Percentiles rank a stretch among this genome's conserved stretches.
Evolutionary conservation across 768 basidiomycete species (phyloP).

Genomic region (Lepiota venenata): DNA sequence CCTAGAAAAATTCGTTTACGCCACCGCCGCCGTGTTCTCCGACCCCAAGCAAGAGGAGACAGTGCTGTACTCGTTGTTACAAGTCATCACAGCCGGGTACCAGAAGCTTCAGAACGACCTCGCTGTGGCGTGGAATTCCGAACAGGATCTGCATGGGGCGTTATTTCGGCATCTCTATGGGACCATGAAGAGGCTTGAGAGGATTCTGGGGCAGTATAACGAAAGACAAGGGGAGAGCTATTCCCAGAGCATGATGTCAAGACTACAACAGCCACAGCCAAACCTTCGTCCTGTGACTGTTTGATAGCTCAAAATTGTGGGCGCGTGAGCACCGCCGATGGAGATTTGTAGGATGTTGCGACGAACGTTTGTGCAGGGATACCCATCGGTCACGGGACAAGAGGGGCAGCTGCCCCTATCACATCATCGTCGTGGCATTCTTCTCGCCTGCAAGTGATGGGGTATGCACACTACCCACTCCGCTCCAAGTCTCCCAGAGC

Average conservation of each 20-base stretch:
- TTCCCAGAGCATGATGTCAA: background rate
- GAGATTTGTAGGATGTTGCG: no score
- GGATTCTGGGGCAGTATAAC: constrained; percentile 5
- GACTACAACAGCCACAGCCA: constrained; percentile 1
- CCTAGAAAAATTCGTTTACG: constrained; percentile 10
- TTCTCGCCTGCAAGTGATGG: no score
- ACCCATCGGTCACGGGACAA: no score
- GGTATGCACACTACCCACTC: no score
- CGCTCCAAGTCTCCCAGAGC: no score
- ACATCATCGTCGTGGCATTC: no score
- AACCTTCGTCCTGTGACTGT: constrained; percentile 6
- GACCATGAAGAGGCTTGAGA: constrained; percentile 10
- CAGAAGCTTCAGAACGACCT: constrained; percentile 7
- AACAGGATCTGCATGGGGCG: constrained; percentile 8
- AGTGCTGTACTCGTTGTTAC: background rate
- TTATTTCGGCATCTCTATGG: constrained; percentile 11
- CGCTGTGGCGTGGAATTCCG: background rate
- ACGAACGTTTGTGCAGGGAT: no score
- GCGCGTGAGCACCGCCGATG: background rate
- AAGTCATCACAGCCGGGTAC: constrained; percentile 9
- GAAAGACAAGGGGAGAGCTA: constrained; percentile 7
- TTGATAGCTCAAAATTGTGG: background rate
- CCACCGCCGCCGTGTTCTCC: constrained; percentile 11
- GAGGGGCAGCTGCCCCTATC: no score
- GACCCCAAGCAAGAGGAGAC: constrained; percentile 11